Conservation (phyloP, 306 rosid genomes). For the Spatholobus suberectus region DNA sequence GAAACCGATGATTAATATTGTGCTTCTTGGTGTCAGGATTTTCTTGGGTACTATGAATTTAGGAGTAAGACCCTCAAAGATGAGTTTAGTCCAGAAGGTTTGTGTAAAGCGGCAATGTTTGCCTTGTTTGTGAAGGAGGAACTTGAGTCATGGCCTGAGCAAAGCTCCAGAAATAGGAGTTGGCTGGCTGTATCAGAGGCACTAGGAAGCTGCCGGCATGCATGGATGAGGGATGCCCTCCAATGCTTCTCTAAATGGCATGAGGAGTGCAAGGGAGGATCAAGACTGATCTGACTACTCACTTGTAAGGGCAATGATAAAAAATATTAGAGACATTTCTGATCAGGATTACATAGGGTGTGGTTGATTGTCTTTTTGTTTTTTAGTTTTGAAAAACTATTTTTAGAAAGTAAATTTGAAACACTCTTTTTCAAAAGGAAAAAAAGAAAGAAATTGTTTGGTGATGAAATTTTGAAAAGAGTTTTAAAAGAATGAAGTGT, state of each 20-base stretch:
- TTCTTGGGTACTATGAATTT: conserved; percentile 69
- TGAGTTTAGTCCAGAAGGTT: conserved; percentile 77
- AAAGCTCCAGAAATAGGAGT: conserved; percentile 70
- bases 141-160: conserved; percentile 80
- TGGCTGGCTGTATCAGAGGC: conserved; percentile 78
- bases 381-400: background rate
- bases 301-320: background rate
- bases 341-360: conserved; percentile 22
- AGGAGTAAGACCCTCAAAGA: conserved; percentile 87
- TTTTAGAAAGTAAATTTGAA: background rate
- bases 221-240: conserved; percentile 88
- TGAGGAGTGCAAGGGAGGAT: conserved; percentile 44
- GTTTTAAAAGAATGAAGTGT: background rate
- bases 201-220: conserved; percentile 65
- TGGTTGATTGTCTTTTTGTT: background rate
- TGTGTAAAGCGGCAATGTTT: conserved; percentile 85
- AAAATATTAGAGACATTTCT: conserved; percentile 27
- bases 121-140: conserved; percentile 77
- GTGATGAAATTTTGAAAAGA: background rate
- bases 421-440: background rate
- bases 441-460: background rate
- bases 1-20: conserved; percentile 1
- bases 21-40: conserved; percentile 56
- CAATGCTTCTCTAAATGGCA: conserved; percentile 70
- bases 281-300: conserved; percentile 17